phyloP scores from a whole-genome alignment of 2,329 filamentous ascomycete genomes.

The Aureobasidium sp. region DNA sequence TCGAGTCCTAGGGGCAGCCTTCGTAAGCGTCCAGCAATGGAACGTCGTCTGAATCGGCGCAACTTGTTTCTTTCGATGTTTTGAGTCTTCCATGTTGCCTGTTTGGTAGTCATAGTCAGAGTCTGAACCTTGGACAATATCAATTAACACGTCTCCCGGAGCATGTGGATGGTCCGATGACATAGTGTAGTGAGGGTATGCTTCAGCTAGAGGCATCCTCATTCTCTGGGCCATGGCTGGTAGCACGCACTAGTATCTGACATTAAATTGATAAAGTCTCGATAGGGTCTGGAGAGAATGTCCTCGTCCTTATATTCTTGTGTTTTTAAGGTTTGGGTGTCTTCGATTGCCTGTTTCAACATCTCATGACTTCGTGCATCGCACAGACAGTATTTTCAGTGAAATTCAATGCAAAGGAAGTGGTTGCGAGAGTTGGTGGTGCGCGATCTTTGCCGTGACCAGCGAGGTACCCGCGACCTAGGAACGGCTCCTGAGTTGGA shows the following conservation, averaged over 20 bases:
- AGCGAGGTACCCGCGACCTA: neutral
- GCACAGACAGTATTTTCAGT: neutral
- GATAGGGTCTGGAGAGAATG: too few relatives aligned
- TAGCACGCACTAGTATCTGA: too few relatives aligned
- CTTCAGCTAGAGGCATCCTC: neutral
- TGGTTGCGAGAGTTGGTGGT: neutral
- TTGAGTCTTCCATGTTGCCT: neutral
- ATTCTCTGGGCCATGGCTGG: neutral
- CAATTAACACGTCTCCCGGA: neutral
- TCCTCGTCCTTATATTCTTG: neutral
- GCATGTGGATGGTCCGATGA: too few relatives aligned
- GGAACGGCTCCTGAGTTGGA: neutral
- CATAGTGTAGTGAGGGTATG: neutral
- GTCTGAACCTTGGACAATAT: neutral
- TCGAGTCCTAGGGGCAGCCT: neutral
- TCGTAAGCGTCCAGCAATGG: slow-evolving; percentile 4
- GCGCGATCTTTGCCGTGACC: neutral
- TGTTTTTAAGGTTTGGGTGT: neutral
- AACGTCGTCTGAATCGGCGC: neutral
- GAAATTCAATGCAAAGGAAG: neutral
- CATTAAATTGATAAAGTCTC: neutral
- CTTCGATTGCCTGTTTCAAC: neutral
- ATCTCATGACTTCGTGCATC: neutral
- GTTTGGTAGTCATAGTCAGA: neutral
- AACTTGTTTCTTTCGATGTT: neutral